phyloP scores from a whole-genome alignment of 1,284 basidiomycete species.

The Ustilago tritici region DNA sequence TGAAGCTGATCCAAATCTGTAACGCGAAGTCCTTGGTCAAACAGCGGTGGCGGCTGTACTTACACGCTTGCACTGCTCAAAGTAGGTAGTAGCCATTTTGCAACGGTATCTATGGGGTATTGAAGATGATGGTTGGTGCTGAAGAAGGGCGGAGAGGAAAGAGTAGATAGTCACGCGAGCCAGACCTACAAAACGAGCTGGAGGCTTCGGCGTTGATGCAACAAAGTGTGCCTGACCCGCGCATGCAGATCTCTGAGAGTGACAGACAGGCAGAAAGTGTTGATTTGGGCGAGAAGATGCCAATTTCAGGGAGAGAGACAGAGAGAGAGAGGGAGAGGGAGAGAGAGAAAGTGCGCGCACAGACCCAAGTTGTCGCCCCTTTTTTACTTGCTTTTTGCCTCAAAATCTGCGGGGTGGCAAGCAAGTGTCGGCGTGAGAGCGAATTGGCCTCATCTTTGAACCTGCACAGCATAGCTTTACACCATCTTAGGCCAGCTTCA shows the following conservation, averaged over 20 bases:
- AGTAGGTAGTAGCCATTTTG: constrained; percentile 45
- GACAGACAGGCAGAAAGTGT: constrained; percentile 6
- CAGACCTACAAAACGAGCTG: background rate
- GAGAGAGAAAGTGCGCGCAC: background rate
- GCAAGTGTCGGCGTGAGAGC: background rate
- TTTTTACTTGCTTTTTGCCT: background rate
- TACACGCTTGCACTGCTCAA: constrained; percentile 52
- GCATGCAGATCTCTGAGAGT: constrained; percentile 1
- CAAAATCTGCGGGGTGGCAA: background rate
- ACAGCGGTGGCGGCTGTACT: constrained; percentile 10
- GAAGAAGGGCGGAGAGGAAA: background rate
- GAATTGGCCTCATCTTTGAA: background rate
- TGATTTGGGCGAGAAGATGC: constrained; percentile 17
- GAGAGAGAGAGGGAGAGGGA: too few relatives aligned
- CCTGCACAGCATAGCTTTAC: too few relatives aligned
- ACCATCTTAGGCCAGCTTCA: too few relatives aligned
- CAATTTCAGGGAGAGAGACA: background rate
- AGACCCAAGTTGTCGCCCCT: constrained; percentile 1
- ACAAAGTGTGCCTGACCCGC: constrained; percentile 9
- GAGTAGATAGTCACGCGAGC: constrained; percentile 10
- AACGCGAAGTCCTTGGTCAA: background rate
- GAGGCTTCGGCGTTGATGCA: constrained; percentile 8
- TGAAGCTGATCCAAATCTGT: background rate
- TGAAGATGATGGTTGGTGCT: background rate
- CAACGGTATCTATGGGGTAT: background rate